These are phyloP conservation scores for Ilex aquifolium DNA, from an alignment of 257 asterid species.

Conservation along the genomic window DNA sequence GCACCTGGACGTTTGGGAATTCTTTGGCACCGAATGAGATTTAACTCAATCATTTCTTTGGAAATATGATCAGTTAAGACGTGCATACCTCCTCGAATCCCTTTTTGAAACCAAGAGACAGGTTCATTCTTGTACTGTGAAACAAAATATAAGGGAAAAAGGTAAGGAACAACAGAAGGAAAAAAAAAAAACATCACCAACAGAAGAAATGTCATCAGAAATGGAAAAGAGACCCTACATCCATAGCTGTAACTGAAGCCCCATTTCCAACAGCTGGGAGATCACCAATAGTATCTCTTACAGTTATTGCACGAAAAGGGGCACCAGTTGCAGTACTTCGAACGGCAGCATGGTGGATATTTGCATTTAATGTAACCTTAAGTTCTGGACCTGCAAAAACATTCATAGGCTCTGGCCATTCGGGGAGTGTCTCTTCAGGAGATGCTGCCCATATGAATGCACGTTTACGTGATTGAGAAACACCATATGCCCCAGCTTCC, in stretches of 20 bases:
- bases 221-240: slow-evolving; percentile 30
- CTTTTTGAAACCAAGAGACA: slow-evolving; percentile 17
- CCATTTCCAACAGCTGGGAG: slow-evolving; percentile 90
- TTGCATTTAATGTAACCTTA: slow-evolving; percentile 54
- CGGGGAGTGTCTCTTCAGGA: slow-evolving; percentile 85
- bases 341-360: slow-evolving; percentile 64
- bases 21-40: slow-evolving; percentile 13
- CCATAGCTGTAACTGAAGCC: slow-evolving; percentile 48
- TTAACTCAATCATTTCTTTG: slow-evolving; percentile 21
- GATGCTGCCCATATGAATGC: slow-evolving; percentile 99
- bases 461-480: slow-evolving; percentile 91
- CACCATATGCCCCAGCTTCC: slow-evolving; percentile 96
- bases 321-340: slow-evolving; percentile 85
- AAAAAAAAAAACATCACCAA: no score
- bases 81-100: slow-evolving; percentile 11
- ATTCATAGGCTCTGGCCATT: slow-evolving; percentile 99
- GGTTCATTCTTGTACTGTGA: slow-evolving; percentile 13
- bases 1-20: slow-evolving; percentile 16
- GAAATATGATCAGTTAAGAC: slow-evolving; percentile 14
- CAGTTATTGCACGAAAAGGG: slow-evolving; percentile 88
- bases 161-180: no score
- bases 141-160: neutral
- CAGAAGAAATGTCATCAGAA: no score
- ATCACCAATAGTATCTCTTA: slow-evolving; percentile 92
- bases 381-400: slow-evolving; percentile 86